Conservation (phyloP, 208 protist species). For the Crithidia acanthocephali region DNA sequence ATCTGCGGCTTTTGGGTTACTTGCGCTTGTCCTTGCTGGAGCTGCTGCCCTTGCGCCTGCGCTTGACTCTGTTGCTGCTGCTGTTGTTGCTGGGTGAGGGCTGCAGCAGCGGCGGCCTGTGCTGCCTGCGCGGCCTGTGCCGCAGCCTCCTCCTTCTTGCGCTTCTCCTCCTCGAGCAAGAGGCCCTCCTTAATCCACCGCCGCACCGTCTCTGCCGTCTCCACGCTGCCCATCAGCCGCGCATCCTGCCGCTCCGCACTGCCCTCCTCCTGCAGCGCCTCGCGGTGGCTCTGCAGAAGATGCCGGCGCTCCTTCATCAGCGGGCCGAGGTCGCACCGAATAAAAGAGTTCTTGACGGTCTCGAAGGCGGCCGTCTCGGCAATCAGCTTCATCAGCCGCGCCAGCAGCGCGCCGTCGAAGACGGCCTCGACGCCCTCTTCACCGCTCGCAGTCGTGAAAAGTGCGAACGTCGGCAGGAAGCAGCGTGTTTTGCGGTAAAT, state of each 20-base stretch:
- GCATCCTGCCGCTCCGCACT: slow-evolving; percentile 68
- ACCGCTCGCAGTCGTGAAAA: slow-evolving; percentile 49
- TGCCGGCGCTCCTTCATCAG: slow-evolving; percentile 81
- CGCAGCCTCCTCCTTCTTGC: slow-evolving; percentile 20
- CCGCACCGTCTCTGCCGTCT: slow-evolving; percentile 48
- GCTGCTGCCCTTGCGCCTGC: background rate
- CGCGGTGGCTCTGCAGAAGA: slow-evolving; percentile 49
- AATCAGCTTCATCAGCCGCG: slow-evolving; percentile 78
- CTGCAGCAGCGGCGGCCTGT: slow-evolving; percentile 11
- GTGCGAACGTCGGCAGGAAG: slow-evolving; percentile 29
- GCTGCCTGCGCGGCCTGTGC: slow-evolving; percentile 4
- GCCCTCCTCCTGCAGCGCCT: slow-evolving; percentile 60
- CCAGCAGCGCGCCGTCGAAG: slow-evolving; percentile 66
- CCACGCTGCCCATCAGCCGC: slow-evolving; percentile 58
- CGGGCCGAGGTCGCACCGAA: slow-evolving; percentile 78
- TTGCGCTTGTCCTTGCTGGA: background rate
- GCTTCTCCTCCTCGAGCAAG: slow-evolving; percentile 39
- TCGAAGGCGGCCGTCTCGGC: slow-evolving; percentile 74
- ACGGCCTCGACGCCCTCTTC: slow-evolving; percentile 70
- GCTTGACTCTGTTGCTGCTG: background rate
- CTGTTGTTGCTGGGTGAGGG: slow-evolving; percentile 10
- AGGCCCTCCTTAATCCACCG: slow-evolving; percentile 60
- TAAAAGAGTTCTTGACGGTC: slow-evolving; percentile 67
- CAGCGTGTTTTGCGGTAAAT: slow-evolving; percentile 55
- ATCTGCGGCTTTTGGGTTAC: slow-evolving; percentile 10